Evolutionary conservation across 305 asterid species (phyloP).

Genomic region (Salvia sclarea): DNA sequence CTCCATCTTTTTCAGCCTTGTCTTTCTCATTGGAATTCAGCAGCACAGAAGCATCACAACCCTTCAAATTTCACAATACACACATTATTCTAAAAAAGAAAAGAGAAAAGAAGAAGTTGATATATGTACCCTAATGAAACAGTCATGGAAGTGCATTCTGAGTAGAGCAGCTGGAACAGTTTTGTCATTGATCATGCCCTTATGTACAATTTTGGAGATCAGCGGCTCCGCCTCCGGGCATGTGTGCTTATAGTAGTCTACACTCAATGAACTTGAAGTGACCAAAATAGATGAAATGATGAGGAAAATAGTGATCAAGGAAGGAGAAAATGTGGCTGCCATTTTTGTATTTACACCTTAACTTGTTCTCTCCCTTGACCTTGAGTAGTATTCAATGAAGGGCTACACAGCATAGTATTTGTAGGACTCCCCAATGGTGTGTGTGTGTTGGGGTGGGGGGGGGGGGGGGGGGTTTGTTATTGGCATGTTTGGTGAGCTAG

Average conservation of each 20-base stretch:
- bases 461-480: neutral
- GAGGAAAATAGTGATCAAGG: conserved; percentile 26
- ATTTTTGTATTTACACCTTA: conserved; percentile 14
- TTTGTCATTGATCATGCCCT: conserved; percentile 55
- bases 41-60: conserved; percentile 64
- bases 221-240: conserved; percentile 63
- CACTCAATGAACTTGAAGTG: conserved; percentile 47
- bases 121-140: conserved; percentile 67
- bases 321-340: conserved; percentile 34
- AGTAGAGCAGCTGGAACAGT: conserved; percentile 75
- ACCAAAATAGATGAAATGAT: conserved; percentile 25
- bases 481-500: conserved; percentile 45
- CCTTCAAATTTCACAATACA: conserved; percentile 36
- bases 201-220: conserved; percentile 43
- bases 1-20: conserved; percentile 52
- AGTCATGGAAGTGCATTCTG: conserved; percentile 92
- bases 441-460: neutral
- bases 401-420: conserved; percentile 23
- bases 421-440: neutral
- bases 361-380: neutral
- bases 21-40: conserved; percentile 40
- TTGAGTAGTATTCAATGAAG: conserved; percentile 15
- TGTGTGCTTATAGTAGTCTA: conserved; percentile 57
- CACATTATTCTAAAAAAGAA: neutral
- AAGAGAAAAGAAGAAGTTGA: neutral